Evolutionary conservation across 768 basidiomycete genomes (phyloP), one percentile per base, ranked within the genome.

Genomic region (Rhizopogon rudus): DNA sequence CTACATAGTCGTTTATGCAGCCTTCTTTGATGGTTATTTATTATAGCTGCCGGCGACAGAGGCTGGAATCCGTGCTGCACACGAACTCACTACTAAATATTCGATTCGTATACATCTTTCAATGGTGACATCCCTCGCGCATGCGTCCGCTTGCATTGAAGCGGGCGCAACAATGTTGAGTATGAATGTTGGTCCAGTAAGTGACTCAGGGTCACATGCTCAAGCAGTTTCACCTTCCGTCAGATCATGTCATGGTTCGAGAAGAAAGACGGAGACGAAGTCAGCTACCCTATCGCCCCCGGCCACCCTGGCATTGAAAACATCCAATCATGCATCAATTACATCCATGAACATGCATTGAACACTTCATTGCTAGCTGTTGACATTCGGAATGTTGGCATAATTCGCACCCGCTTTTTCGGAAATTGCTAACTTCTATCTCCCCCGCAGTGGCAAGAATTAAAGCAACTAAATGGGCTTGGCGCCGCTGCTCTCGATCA

Each of bases 11-110:
- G 42, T 52, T 16, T 7, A 5, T 40, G 17, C 16, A 20, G 31
- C 45, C 44, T 55, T 0, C 57, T 20, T 6, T 45, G 17, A 13
- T 9, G 6, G n/a, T 22, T 17, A 10, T 52, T 10, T 43, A 39
- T 13, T 17, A 6, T 33, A 85, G 83, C 75, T 86, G 40, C 81
- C 83, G 31, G 82, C 83, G 5, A 85, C 83, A 0, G 74, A 78
- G 37, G 70, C 70, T 29, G 85, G 84, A 14, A 72, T 85, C 12
- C 51, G 55, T 25, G 83, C 84, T 6, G 76, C 81, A 0, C 65
- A 62, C 25, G 60, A 63, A 49, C 74, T 85, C 10, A 65, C 70
- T 37, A 58, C 65, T 20, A 61, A 62, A 44, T 60, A 77, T 46
- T 62, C 64, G n/a, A 77, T 84, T 31, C 68, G 74, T 20, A 77